phyloP scores from a whole-genome alignment of 306 rosid species.

The Vigna hirtella region DNA sequence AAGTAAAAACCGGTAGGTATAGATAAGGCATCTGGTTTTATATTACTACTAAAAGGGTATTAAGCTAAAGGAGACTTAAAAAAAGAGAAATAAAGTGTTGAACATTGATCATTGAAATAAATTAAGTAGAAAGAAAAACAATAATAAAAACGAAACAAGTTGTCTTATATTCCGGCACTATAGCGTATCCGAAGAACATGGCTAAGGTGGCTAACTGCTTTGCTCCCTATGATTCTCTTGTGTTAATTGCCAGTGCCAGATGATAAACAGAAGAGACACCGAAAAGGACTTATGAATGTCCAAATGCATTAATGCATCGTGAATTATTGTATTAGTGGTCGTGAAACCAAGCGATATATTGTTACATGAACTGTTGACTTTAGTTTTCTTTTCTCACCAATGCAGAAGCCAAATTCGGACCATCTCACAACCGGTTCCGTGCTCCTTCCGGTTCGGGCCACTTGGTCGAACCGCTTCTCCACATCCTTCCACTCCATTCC shows the following conservation, averaged over 20 bases:
- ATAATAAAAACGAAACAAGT: conserved; percentile 35
- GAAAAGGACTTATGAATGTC: conserved; percentile 3
- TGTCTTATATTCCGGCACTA: conserved; percentile 43
- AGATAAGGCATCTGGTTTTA: background rate
- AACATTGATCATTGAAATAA: conserved; percentile 22
- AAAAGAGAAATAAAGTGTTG: background rate
- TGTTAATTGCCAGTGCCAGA: conserved; percentile 31
- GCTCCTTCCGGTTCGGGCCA: conserved; percentile 44
- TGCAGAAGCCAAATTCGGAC: conserved; percentile 71
- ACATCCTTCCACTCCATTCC: conserved; percentile 71
- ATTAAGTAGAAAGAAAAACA: conserved; percentile 12
- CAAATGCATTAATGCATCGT: conserved; percentile 5
- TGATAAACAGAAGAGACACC: conserved; percentile 37
- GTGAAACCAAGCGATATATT: conserved; percentile 27
- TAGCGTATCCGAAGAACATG: conserved; percentile 51
- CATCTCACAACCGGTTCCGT: conserved; percentile 65
- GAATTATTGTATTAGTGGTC: conserved; percentile 21
- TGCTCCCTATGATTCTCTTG: conserved; percentile 17
- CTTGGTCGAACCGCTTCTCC: conserved; percentile 63
- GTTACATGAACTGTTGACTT: conserved; percentile 15
- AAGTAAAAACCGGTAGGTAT: conserved; percentile 30
- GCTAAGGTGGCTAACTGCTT: conserved; percentile 47
- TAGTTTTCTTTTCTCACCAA: conserved; percentile 66
- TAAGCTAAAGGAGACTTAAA: background rate
- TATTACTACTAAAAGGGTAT: background rate